Conservation (phyloP, 257 asterid species). For the Penstemon newberryi region DNA sequence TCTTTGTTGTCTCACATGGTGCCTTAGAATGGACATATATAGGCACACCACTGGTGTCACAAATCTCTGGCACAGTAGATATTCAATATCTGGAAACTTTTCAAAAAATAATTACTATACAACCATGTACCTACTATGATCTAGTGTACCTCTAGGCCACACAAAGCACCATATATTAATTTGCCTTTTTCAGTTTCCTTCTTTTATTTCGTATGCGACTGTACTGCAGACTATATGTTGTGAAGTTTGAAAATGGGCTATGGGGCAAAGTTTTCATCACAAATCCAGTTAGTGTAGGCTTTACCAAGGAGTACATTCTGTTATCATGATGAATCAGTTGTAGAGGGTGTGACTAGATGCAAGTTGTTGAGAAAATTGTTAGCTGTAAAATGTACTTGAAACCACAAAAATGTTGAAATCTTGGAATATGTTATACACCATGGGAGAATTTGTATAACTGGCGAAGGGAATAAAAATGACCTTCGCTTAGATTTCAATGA, state of each 20-base stretch:
- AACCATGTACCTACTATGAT: slow-evolving; percentile 22
- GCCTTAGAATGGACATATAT: slow-evolving; percentile 15
- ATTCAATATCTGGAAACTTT: slow-evolving; percentile 24
- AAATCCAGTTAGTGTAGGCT: not conserved
- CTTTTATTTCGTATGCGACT: not conserved
- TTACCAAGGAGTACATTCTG: not conserved
- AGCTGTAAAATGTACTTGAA: not conserved
- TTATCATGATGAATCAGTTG: slow-evolving; percentile 2
- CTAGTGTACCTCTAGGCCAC: slow-evolving; percentile 73
- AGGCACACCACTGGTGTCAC: slow-evolving; percentile 13
- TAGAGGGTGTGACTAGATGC: not conserved
- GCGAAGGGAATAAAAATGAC: no score
- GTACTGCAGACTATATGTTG: not conserved
- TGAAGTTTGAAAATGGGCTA: not conserved
- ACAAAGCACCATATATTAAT: slow-evolving; percentile 57
- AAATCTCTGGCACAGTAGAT: slow-evolving; percentile 15
- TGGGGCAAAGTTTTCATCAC: slow-evolving; percentile 3
- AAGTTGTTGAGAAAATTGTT: slow-evolving; percentile 9
- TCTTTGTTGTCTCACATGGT: slow-evolving; percentile 8
- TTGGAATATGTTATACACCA: not conserved
- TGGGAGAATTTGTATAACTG: not conserved
- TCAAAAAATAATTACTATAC: slow-evolving; percentile 1
- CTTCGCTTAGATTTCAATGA: no score
- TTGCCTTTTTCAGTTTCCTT: not conserved
- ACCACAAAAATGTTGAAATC: not conserved